Conservation (phyloP, 768 basidiomycete species). For the Clathrus columnatus region DNA sequence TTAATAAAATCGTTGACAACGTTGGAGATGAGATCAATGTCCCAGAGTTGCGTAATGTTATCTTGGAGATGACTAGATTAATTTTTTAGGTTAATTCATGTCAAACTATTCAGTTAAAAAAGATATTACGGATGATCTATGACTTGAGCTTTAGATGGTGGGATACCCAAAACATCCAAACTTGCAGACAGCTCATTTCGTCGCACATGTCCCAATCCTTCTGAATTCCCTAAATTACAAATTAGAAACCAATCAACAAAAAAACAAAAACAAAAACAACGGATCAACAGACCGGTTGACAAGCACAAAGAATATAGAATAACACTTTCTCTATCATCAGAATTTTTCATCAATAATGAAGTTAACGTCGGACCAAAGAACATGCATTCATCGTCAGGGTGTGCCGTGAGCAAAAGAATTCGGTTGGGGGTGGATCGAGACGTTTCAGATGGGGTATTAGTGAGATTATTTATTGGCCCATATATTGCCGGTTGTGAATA, state of each 20-base stretch:
- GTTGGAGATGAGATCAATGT: slow-evolving; percentile 45
- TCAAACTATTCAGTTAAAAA: background rate
- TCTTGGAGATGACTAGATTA: slow-evolving; percentile 69
- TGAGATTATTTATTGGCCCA: background rate
- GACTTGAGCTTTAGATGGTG: slow-evolving; percentile 42
- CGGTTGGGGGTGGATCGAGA: slow-evolving; percentile 3
- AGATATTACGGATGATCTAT: slow-evolving; percentile 63
- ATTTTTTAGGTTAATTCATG: slow-evolving; percentile 9
- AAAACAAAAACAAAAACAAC: background rate
- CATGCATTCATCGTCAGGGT: slow-evolving; percentile 92
- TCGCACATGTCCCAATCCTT: slow-evolving; percentile 60
- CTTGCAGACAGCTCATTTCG: slow-evolving; percentile 51
- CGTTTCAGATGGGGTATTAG: background rate
- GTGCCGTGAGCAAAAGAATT: slow-evolving; percentile 74
- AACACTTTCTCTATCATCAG: slow-evolving; percentile 16
- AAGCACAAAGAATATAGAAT: slow-evolving; percentile 61
- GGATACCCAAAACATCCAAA: slow-evolving; percentile 61
- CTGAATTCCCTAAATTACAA: slow-evolving; percentile 46
- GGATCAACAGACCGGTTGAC: slow-evolving; percentile 39
- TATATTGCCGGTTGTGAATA: background rate
- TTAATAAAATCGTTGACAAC: slow-evolving; percentile 52
- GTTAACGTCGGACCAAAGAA: slow-evolving; percentile 87
- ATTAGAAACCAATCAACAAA: background rate
- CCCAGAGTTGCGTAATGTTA: slow-evolving; percentile 62
- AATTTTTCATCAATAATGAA: slow-evolving; percentile 21